Evolutionary conservation across 257 asterid species (phyloP).

Genomic region (Plectranthus barbatus): DNA sequence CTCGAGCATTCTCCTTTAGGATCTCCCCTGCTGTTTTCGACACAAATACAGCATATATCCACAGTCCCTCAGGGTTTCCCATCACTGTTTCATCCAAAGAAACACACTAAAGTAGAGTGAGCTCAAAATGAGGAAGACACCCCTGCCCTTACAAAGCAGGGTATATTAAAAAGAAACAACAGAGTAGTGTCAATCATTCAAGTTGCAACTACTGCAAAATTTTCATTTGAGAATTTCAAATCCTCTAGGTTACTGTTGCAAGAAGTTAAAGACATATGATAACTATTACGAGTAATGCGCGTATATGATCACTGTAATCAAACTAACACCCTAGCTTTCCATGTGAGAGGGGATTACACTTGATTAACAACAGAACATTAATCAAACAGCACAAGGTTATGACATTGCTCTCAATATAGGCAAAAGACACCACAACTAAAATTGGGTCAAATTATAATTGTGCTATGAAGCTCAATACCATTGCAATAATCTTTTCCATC

Average conservation of each 20-base stretch:
- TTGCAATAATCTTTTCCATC: background rate
- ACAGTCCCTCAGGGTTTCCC: constrained; percentile 18
- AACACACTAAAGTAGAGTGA: background rate
- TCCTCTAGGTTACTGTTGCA: background rate
- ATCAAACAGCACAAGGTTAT: background rate
- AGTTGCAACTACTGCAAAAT: background rate
- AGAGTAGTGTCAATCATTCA: no score
- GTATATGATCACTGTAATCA: background rate
- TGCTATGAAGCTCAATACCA: background rate
- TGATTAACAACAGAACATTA: background rate
- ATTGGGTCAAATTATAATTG: background rate
- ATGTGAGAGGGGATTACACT: background rate
- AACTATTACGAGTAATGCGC: no score
- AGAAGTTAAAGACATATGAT: no score
- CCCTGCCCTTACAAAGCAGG: background rate
- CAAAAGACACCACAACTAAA: background rate
- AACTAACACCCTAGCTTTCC: background rate
- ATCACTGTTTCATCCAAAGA: constrained; percentile 18
- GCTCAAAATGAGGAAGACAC: constrained; percentile 9
- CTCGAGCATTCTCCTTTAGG: constrained; percentile 19
- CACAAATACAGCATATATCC: constrained; percentile 24
- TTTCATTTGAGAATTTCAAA: background rate
- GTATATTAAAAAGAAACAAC: background rate
- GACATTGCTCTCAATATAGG: background rate
- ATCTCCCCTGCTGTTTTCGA: constrained; percentile 20